Conservation (phyloP, 139 green algal species). For the Haematococcus sp. region DNA sequence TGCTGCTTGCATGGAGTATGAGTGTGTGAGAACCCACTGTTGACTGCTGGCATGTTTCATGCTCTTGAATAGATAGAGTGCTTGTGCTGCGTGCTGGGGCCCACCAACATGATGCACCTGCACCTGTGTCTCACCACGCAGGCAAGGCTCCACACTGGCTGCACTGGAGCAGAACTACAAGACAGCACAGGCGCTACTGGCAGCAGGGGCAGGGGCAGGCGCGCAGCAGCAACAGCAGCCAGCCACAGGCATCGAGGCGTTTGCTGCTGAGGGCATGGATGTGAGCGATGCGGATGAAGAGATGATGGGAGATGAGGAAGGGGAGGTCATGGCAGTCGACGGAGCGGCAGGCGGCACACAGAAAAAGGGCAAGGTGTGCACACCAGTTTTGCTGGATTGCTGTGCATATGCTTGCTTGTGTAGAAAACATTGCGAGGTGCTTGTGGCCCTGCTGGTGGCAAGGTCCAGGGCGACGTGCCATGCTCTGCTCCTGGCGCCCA, state of each 20-base stretch:
- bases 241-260: not conserved
- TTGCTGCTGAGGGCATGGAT: slow-evolving; percentile 23
- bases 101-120: not conserved
- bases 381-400: no score
- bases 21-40: no score
- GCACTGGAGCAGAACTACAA: slow-evolving; percentile 80
- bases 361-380: slow-evolving; percentile 7
- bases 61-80: not conserved
- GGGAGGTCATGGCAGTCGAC: slow-evolving; percentile 9
- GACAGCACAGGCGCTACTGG: slow-evolving; percentile 40
- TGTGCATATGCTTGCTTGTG: slow-evolving; percentile 6
- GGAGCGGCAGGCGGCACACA: not conserved
- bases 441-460: no score
- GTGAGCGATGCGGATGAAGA: slow-evolving; percentile 19
- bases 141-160: slow-evolving; percentile 37
- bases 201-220: slow-evolving; percentile 8
- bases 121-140: not conserved
- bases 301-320: slow-evolving; percentile 24
- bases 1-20: no score
- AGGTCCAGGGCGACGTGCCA: no score
- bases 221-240: slow-evolving; percentile 17
- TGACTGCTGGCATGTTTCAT: no score
- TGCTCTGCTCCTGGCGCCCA: no score
- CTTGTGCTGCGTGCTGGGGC: no score
- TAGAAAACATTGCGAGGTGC: no score